Conservation (phyloP, 768 basidiomycete genomes). For the Naganishia antarctica region DNA sequence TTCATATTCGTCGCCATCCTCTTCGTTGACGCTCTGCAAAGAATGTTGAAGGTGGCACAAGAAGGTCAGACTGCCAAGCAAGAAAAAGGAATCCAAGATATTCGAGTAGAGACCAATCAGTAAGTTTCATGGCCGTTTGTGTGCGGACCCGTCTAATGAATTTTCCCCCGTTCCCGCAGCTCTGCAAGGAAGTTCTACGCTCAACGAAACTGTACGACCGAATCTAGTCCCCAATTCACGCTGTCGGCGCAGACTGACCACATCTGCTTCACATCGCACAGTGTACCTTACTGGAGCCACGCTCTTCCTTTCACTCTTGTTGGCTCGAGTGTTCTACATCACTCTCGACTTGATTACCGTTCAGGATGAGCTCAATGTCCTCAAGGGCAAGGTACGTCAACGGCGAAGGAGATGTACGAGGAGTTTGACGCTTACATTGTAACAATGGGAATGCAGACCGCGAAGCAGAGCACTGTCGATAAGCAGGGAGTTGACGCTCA, state of each 20-base stretch:
- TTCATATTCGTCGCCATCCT: slow-evolving; percentile 88
- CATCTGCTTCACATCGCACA: too few relatives aligned
- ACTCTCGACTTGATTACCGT: slow-evolving; percentile 83
- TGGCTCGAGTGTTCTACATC: slow-evolving; percentile 88
- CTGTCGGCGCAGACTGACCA: slow-evolving; percentile 6
- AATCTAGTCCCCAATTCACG: background rate
- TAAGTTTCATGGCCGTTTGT: slow-evolving; percentile 22
- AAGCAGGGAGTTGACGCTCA: slow-evolving; percentile 50
- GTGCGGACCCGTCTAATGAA: background rate
- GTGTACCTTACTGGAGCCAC: slow-evolving; percentile 72
- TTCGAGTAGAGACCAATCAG: slow-evolving; percentile 73
- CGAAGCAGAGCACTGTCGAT: slow-evolving; percentile 46
- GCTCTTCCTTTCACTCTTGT: slow-evolving; percentile 89
- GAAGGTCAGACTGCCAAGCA: slow-evolving; percentile 57
- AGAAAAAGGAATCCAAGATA: slow-evolving; percentile 57
- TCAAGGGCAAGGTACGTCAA: slow-evolving; percentile 60
- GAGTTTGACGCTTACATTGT: background rate
- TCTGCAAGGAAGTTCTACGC: slow-evolving; percentile 86
- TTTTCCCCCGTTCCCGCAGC: slow-evolving; percentile 41
- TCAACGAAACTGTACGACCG: slow-evolving; percentile 39
- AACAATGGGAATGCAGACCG: slow-evolving; percentile 46
- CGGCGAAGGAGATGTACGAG: background rate
- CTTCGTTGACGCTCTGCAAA: slow-evolving; percentile 85
- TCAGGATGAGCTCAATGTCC: slow-evolving; percentile 77
- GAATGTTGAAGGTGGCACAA: slow-evolving; percentile 65